Evolutionary conservation across 306 rosid genomes (phyloP).

Genomic region (Vigna hirtella): DNA sequence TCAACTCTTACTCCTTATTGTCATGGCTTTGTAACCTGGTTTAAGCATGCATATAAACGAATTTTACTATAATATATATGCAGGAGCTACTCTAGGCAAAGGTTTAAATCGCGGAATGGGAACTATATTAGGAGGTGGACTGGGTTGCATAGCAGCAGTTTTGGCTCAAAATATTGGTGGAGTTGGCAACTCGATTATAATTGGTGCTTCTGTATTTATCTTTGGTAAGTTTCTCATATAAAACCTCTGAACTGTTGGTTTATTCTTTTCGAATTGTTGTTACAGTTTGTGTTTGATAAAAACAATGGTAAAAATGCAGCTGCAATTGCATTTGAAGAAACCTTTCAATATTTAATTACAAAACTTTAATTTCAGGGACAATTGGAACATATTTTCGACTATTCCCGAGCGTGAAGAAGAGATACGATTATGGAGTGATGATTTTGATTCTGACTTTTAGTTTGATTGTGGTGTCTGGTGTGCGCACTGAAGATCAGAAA

Average conservation of each 20-base stretch:
- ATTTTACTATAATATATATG: neutral
- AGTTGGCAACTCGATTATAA: slow-evolving; percentile 52
- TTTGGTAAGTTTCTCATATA: slow-evolving; percentile 52
- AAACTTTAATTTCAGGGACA: slow-evolving; percentile 53
- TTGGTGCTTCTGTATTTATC: slow-evolving; percentile 61
- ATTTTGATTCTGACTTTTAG: slow-evolving; percentile 73
- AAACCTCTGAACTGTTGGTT: neutral
- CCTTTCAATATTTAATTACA: too few relatives aligned
- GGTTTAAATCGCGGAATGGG: slow-evolving; percentile 80
- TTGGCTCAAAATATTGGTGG: slow-evolving; percentile 62
- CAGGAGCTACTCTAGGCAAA: slow-evolving; percentile 84
- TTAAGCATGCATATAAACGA: neutral
- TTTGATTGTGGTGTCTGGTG: slow-evolving; percentile 74
- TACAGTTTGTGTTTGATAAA: neutral
- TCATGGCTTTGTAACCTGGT: neutral
- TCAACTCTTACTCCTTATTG: neutral
- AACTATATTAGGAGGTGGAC: slow-evolving; percentile 72
- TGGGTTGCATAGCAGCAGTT: slow-evolving; percentile 68
- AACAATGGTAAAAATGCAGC: neutral
- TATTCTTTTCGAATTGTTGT: neutral
- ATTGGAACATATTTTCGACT: slow-evolving; percentile 56
- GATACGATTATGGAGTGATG: slow-evolving; percentile 73
- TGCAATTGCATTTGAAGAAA: neutral
- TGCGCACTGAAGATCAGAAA: slow-evolving; percentile 51
- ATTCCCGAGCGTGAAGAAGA: slow-evolving; percentile 68